phyloP scores from a whole-genome alignment of 2,329 filamentous ascomycete genomes.

The Westerdykella ornata region DNA sequence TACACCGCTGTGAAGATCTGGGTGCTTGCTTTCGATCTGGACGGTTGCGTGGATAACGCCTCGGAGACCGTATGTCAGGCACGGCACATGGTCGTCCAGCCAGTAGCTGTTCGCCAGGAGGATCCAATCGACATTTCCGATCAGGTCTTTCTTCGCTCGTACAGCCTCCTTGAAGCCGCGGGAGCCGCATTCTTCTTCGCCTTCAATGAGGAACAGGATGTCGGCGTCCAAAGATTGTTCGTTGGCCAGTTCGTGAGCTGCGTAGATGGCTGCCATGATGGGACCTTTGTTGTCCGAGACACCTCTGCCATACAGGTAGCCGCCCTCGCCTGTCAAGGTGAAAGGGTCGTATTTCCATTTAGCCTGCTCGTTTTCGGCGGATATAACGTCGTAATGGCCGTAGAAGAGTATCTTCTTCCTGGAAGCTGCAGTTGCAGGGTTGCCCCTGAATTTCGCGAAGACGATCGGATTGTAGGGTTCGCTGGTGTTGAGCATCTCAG shows the following conservation, averaged over 20 bases:
- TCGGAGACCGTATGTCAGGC: constrained; percentile 86
- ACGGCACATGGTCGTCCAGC: constrained; percentile 93
- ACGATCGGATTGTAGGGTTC: constrained; percentile 84
- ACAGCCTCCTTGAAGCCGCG: constrained; percentile 84
- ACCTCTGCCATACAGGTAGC: constrained; percentile 91
- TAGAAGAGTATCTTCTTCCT: constrained; percentile 92
- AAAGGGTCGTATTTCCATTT: constrained; percentile 90
- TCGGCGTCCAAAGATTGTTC: constrained; percentile 80
- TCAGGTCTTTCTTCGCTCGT: constrained; percentile 69
- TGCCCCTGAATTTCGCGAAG: constrained; percentile 78
- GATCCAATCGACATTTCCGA: constrained; percentile 90
- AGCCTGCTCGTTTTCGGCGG: constrained; percentile 71
- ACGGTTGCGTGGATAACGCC: constrained; percentile 92
- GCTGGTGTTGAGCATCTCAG: constrained; percentile 76
- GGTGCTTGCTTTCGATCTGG: constrained; percentile 75
- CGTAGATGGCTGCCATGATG: constrained; percentile 87
- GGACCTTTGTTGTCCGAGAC: constrained; percentile 97
- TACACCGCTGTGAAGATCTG: constrained; percentile 93
- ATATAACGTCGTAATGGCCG: constrained; percentile 95
- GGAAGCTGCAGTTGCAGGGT: constrained; percentile 55
- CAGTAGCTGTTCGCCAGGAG: constrained; percentile 96
- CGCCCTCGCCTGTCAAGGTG: constrained; percentile 78
- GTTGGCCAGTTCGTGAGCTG: constrained; percentile 80
- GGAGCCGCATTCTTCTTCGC: constrained; percentile 92
- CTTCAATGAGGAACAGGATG: constrained; percentile 89